Percentiles rank a stretch among this genome's conserved stretches.
Conservation (phyloP, 179 eudicot species). For the Spergularia azorica region DNA sequence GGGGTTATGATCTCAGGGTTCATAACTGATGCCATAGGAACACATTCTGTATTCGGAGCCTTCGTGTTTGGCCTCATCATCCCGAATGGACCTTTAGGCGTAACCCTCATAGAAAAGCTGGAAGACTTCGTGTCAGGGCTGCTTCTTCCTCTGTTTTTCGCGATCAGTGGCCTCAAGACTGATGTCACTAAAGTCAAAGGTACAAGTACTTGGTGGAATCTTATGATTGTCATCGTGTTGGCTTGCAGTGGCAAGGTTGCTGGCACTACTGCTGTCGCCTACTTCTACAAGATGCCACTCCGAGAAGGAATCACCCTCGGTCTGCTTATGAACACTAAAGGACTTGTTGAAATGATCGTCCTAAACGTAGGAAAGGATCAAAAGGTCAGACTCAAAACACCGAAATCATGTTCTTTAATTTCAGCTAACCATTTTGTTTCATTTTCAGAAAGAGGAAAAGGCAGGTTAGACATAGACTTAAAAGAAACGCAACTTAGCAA, state of each 20-base stretch:
- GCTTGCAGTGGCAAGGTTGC: conserved; percentile 46
- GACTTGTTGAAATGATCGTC: conserved; percentile 52
- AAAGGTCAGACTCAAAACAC: conserved; percentile 30
- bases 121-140: conserved; percentile 54
- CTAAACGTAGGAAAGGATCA: conserved; percentile 51
- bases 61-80: conserved; percentile 50
- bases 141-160: conserved; percentile 51
- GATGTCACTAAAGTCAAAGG: conserved; percentile 23
- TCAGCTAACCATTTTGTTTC: background rate
- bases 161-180: conserved; percentile 49
- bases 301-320: conserved; percentile 61
- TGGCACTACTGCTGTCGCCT: conserved; percentile 39
- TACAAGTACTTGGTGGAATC: conserved; percentile 27
- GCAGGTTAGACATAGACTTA: background rate
- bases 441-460: background rate
- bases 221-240: conserved; percentile 25
- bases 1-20: conserved; percentile 55
- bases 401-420: background rate
- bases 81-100: conserved; percentile 51
- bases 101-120: conserved; percentile 48
- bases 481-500: too few relatives aligned
- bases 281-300: conserved; percentile 39
- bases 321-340: conserved; percentile 61
- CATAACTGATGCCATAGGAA: conserved; percentile 47
- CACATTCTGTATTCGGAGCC: conserved; percentile 56